These are phyloP conservation scores for Pseudocercospora crystallina DNA, from an alignment of 2,329 filamentous ascomycete species.

Conservation along the genomic window DNA sequence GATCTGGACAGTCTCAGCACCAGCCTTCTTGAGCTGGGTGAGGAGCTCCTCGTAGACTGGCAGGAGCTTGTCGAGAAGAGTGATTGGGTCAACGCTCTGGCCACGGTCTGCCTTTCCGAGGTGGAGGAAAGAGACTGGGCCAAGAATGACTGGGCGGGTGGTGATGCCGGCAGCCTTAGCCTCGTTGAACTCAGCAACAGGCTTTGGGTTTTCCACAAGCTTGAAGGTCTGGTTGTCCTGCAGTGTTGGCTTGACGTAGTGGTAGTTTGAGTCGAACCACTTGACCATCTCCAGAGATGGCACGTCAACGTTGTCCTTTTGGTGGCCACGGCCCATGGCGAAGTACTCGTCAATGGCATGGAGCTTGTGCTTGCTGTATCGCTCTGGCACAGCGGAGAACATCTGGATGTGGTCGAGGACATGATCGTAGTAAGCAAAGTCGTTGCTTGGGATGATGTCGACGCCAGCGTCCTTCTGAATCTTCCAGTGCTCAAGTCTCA, in stretches of 20 bases:
- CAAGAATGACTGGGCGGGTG: conserved; percentile 92
- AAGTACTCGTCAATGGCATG: conserved; percentile 95
- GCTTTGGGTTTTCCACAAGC: conserved; percentile 84
- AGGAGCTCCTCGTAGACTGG: conserved; percentile 95
- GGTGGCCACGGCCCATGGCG: conserved; percentile 98
- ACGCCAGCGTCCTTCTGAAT: conserved; percentile 99
- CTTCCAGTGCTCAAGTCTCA: conserved; percentile 97
- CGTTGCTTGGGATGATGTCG: conserved; percentile 97
- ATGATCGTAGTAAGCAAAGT: conserved; percentile 99
- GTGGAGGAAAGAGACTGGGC: conserved; percentile 95
- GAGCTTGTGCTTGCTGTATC: conserved; percentile 88
- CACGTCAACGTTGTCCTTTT: conserved; percentile 91
- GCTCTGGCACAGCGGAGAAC: conserved; percentile 89
- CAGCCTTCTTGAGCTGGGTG: conserved; percentile 88
- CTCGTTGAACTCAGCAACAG: conserved; percentile 90
- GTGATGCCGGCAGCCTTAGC: conserved; percentile 93
- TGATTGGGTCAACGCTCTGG: conserved; percentile 89
- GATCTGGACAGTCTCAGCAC: conserved; percentile 95
- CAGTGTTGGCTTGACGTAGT: conserved; percentile 99
- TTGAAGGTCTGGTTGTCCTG: conserved; percentile 97
- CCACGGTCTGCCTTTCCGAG: conserved; percentile 98
- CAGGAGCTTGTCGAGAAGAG: conserved; percentile 87
- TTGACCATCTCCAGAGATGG: conserved; percentile 94
- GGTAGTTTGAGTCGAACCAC: conserved; percentile 99
- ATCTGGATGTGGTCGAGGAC: conserved; percentile 97